Percentiles rank a stretch among this genome's conserved stretches.
Evolutionary conservation across 768 basidiomycete species (phyloP).

Genomic region (Coprinopsis sp.): DNA sequence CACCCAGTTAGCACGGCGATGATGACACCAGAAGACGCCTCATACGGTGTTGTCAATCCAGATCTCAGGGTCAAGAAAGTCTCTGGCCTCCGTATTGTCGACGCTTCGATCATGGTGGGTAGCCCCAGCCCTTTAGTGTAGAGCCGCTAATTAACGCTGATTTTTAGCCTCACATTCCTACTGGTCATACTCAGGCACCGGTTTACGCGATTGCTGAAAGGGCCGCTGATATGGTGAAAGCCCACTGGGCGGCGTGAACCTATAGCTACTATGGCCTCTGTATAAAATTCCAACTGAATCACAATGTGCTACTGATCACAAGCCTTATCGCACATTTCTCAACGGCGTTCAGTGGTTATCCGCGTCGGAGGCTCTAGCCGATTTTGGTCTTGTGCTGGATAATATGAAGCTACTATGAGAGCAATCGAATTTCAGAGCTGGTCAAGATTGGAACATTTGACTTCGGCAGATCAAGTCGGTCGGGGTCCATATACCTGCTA

Average conservation of each 20-base stretch:
- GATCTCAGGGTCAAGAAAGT: constrained; percentile 33
- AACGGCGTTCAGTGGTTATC: too few species aligned
- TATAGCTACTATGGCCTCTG: too few species aligned
- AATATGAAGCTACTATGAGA: too few species aligned
- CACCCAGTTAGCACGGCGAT: constrained; percentile 24
- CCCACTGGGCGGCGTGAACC: not conserved
- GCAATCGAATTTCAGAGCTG: too few species aligned
- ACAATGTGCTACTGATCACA: too few species aligned
- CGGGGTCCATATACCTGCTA: too few species aligned
- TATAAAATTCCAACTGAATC: too few species aligned
- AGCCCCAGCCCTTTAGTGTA: not conserved
- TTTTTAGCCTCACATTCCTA: constrained; percentile 1
- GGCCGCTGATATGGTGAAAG: constrained; percentile 9
- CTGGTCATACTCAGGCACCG: constrained; percentile 5
- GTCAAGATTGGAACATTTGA: too few species aligned
- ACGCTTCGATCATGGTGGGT: constrained; percentile 32
- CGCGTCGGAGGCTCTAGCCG: too few species aligned
- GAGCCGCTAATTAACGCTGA: not conserved
- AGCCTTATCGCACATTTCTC: too few species aligned
- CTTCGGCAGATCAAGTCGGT: too few species aligned
- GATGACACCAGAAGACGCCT: constrained; percentile 25
- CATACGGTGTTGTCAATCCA: constrained; percentile 32
- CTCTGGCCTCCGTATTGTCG: constrained; percentile 31
- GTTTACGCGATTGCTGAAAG: constrained; percentile 13
- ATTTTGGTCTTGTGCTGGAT: too few species aligned